Evolutionary conservation across 768 basidiomycete species (phyloP), one percentile per base, ranked within the genome.

Genomic region (Pluteus cervinus): DNA sequence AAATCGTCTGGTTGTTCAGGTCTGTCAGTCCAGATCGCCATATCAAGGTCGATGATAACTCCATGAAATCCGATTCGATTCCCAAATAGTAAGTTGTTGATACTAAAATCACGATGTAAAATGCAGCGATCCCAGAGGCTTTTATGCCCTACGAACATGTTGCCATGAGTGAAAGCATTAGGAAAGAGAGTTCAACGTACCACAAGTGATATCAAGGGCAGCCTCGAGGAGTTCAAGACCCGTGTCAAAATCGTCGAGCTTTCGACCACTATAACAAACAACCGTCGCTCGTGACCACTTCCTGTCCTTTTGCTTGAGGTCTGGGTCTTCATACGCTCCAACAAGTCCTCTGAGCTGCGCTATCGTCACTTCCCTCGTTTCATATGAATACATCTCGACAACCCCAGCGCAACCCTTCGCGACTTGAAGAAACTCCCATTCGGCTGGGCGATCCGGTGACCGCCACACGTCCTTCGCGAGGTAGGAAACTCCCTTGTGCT

Each of bases 51-150:
- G 22, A 43, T 42, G 12, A 49, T 22, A 7, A 44, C 29, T 7
- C 42, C 42, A 15, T 14, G 5, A 2, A 6, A 8, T 7, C 40
- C 28, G 4, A 24, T 30, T 11, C 6, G 12, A 8, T 20, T 21
- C 12, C 41, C 41, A 17, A 53, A 36, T 9, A 56, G 47, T 15
- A 55, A 47, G 29, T 58, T 58, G 14, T 44, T 44, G 11, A 44
- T 29, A 24, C 49, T 53, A 33, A 58, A 44, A 36, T 56, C 57
- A 8, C 53, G 51, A 26, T 58, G 53, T 7, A 58, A 44, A 17
- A 58, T 51, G 2, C 35, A 38, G 10, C 40, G 21, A 14, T 21
- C 30, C 37, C 37, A 47, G 14, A 46, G 42, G 21, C 40, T 44
- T 10, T 40, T 37, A 34, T 53, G 54, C 2, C 49, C 53, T 54